Percentiles rank a stretch among this genome's conserved stretches.
Conservation (phyloP, 345 rosid species). For the Abelmoschus esculentus region DNA sequence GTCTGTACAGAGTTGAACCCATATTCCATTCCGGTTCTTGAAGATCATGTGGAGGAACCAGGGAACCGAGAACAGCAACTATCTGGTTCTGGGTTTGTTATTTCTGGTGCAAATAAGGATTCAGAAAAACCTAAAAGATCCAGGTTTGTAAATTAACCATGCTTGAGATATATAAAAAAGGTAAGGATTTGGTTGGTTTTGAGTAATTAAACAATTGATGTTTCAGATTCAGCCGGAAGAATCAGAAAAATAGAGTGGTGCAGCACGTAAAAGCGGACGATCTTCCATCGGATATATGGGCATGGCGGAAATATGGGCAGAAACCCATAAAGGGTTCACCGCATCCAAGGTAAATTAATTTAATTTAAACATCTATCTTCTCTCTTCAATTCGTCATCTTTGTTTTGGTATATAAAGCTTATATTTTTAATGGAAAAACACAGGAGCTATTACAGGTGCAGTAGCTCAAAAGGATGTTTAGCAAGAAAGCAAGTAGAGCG, state of each 20-base stretch:
- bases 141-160: constrained; percentile 29
- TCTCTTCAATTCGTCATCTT: too few relatives aligned
- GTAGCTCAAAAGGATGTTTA: constrained; percentile 69
- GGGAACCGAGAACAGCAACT: constrained; percentile 20
- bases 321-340: constrained; percentile 83
- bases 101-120: background rate
- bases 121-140: constrained; percentile 28
- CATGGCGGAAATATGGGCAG: constrained; percentile 88
- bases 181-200: background rate
- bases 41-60: constrained; percentile 19
- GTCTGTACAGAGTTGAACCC: constrained; percentile 11
- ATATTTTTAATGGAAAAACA: background rate
- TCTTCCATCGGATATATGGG: constrained; percentile 51
- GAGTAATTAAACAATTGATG: background rate
- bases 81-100: constrained; percentile 15
- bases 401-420: too few relatives aligned
- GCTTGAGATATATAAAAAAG: background rate
- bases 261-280: constrained; percentile 42
- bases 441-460: constrained; percentile 82
- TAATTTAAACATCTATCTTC: too few relatives aligned
- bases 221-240: constrained; percentile 43
- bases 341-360: constrained; percentile 46
- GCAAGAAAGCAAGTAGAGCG: constrained; percentile 79
- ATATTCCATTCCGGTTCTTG: constrained; percentile 28
- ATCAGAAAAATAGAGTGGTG: constrained; percentile 50